Evolutionary conservation across 176 grass and related monocot species (phyloP), one percentile per base, ranked within the genome.

Genomic region (Elaeis guineensis): DNA sequence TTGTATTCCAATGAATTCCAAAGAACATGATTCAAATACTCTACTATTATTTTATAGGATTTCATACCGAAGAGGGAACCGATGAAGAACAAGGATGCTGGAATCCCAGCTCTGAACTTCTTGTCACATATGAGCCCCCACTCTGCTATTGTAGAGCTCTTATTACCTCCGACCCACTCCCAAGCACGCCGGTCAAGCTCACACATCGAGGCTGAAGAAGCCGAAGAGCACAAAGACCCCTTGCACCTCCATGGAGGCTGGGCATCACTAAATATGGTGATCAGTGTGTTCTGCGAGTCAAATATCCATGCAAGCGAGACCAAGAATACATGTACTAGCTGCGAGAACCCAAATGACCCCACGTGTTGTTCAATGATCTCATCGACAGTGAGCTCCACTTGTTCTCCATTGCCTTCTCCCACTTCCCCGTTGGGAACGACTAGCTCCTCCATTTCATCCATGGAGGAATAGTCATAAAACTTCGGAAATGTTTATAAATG

Each of bases 91-190:
- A 73, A 58, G 25, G 80, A 83, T 4, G 80, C 80, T 8, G 74
- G 80, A 74, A 83, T 69, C 20, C 80, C 80, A 20, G 74, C 80
- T 32, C 4, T 6, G 61, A 83, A 83, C 23, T 26, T 77, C 51
- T 74, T 74, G 66, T 69, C 80, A 9, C 80, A 83, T 19, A 78
- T 21, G 71, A 83, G 80, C 56, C 58, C 80, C 80, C 80, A 83
- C 49, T 83, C 80, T 2, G 74, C 80, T 62, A 83, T 64, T 15
- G 64, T 83, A 16, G 80, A 78, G 74, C 62, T 83, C 57, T 69
- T 64, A 54, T 59, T 51, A 17, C 80, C 75, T 17, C 61, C 75
- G 19, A 83, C 63, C 74, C 80, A 83, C 58, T 83, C 80, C 80
- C 80, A 83, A 25, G 66, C 66, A 2, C 63, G 55, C 5, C 55